Conservation (phyloP, 2,329 filamentous ascomycete genomes). For the Epichloe hybrida region DNA sequence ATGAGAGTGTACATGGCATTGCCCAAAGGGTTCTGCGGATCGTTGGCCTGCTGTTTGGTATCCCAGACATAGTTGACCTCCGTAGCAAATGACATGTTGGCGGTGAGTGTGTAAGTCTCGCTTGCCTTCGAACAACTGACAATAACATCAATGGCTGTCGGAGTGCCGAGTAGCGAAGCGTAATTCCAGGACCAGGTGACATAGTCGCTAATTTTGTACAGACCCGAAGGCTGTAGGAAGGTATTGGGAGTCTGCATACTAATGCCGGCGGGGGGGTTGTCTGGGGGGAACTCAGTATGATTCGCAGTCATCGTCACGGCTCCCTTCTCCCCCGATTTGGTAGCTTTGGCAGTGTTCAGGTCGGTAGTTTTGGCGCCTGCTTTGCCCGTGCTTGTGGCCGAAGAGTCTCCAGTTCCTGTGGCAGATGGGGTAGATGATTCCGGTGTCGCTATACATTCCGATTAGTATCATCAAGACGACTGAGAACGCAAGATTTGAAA, state of each 20-base stretch:
- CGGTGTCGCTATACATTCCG: neutral
- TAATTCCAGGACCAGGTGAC: slow-evolving; percentile 54
- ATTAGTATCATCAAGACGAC: neutral
- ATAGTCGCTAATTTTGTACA: slow-evolving; percentile 47
- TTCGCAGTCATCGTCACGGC: slow-evolving; percentile 15
- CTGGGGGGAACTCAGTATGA: slow-evolving; percentile 28
- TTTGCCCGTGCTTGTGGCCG: neutral
- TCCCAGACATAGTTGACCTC: slow-evolving; percentile 44
- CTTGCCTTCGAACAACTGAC: slow-evolving; percentile 39
- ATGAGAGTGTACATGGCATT: slow-evolving; percentile 47
- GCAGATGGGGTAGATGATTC: neutral
- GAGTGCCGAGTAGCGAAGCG: slow-evolving; percentile 43
- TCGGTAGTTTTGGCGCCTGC: slow-evolving; percentile 20
- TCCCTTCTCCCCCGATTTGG: slow-evolving; percentile 9
- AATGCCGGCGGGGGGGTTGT: slow-evolving; percentile 36
- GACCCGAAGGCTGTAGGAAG: slow-evolving; percentile 28
- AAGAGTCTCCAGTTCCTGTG: slow-evolving; percentile 5
- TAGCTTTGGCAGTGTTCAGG: slow-evolving; percentile 26
- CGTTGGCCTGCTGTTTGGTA: slow-evolving; percentile 34
- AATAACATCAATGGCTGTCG: slow-evolving; percentile 46
- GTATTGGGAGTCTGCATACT: slow-evolving; percentile 38
- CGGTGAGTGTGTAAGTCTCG: slow-evolving; percentile 46
- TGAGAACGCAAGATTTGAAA: neutral
- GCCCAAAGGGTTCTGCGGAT: slow-evolving; percentile 32
- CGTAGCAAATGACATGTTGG: slow-evolving; percentile 46